Evolutionary conservation across 495 filamentous ascomycete species (phyloP), one percentile per base, ranked within the genome.

Genomic region (Stereocaulon alpinum): DNA sequence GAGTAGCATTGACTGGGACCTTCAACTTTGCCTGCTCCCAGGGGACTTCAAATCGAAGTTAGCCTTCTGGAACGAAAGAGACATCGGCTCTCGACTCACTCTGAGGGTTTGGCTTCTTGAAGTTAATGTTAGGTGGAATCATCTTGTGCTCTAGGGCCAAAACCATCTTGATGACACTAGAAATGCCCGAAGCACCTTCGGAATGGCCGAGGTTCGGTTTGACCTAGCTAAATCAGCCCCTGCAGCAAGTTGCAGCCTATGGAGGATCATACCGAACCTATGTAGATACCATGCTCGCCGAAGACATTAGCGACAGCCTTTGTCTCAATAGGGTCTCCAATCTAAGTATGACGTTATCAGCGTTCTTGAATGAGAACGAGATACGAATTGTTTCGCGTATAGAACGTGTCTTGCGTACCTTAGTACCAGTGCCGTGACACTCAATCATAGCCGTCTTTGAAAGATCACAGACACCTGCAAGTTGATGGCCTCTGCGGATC

Each of bases 141-240:
- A 48, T 62, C 11, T 55, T 58, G 12, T 55, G 40, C 57, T 68
- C 66, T 7, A 68, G 42, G 2, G 59, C 64, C 6, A 70, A 37
- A 6, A 66, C 47, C 7, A 53, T 43, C 22, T 69, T 70, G 34
- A 70, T 65, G 29, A 71, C 2, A 42, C 59, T 60, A 7, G 54
- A 53, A 0, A 63, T 42, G 2, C 62, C 66, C 18, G 63, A 76
- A 0, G 76, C 69, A 1, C 70, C 69, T 58, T 83, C 80, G 0
- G 72, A 73, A 59, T 83, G 80, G 6, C 80, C 80, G 12, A 82
- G 66, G 5, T 73, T 66, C 0, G 73, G 71, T 54, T 83, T 68
- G 49, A 75, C 66, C 10, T 65, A 61, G 11, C 66, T 64, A 20
- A 70, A 24, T 64, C 11, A 59, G 57, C 57, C 17, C 20, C 2